Conservation (phyloP, 768 basidiomycete genomes). For the Lactarius hatsudake region DNA sequence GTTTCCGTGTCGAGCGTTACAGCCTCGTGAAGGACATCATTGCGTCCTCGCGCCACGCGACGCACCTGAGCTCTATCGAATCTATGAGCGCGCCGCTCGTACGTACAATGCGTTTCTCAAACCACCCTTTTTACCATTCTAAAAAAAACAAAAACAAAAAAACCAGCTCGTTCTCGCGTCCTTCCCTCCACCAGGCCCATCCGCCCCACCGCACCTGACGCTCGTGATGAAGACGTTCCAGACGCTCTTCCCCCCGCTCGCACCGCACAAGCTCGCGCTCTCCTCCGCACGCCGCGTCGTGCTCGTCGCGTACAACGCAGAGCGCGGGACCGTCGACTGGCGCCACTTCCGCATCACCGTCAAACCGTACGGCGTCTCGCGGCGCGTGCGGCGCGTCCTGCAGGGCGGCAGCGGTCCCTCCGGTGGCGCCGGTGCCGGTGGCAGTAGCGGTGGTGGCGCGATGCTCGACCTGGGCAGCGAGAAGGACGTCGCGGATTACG, state of each 20-base stretch:
- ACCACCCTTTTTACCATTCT: not conserved
- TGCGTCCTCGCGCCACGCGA: slow-evolving; percentile 59
- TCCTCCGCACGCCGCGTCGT: slow-evolving; percentile 93
- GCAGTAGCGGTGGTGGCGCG: slow-evolving; percentile 30
- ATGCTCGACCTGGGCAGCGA: slow-evolving; percentile 83
- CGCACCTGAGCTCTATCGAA: slow-evolving; percentile 73
- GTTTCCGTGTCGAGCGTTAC: slow-evolving; percentile 90
- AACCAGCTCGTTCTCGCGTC: slow-evolving; percentile 87
- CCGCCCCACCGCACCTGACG: slow-evolving; percentile 77
- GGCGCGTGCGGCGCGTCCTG: slow-evolving; percentile 83
- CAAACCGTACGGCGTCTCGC: slow-evolving; percentile 90
- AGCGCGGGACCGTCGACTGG: slow-evolving; percentile 83
- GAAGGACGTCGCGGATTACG: slow-evolving; percentile 93
- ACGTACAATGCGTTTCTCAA: slow-evolving; percentile 32
- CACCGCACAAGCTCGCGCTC: slow-evolving; percentile 73
- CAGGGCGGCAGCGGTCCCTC: slow-evolving; percentile 53
- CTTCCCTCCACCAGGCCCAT: slow-evolving; percentile 71
- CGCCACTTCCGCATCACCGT: slow-evolving; percentile 95
- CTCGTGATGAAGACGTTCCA: slow-evolving; percentile 97
- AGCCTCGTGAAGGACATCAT: slow-evolving; percentile 84
- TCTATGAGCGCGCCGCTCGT: slow-evolving; percentile 92
- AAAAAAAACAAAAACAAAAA: not conserved
- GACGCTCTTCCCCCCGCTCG: slow-evolving; percentile 90
- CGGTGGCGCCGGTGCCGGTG: slow-evolving; percentile 23
- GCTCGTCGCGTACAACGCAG: slow-evolving; percentile 86